Base-by-base conservation (phyloP, 768 basidiomycete species). In the Podaxis pistillaris region DNA sequence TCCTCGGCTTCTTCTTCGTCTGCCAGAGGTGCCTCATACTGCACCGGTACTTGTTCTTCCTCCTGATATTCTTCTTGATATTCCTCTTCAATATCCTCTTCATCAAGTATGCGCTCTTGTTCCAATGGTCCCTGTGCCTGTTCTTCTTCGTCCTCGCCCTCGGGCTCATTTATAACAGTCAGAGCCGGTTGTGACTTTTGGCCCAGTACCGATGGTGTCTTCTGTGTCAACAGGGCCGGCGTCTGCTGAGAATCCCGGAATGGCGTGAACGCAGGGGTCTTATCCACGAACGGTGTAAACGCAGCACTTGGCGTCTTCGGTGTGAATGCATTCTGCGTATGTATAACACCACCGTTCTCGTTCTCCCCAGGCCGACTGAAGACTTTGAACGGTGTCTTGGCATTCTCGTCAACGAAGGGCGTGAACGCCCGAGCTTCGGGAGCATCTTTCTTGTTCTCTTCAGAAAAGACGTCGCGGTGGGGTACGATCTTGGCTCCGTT, bases 301-400 rank as follows among this genome's bases (percentile, higher is more conserved):
- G 76, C 69, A 40, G 69, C 64, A 47, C 63, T 70, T 12, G 75
- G 73, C 6, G 78, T 78, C 65, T 85, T 84, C 26, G 82, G 81
- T 19, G 83, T 79, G 63, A 81, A 81, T 5, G 73, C 73, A 64
- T 75, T 75, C 19, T 53, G 46, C n/a, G 26, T 36, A 12, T 54
- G 59, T 2, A 36, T 15, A 7, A 59, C 63, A 44, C 60, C 64
- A 28, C 73, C 78, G 62, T 82, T 81, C 26, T 72, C 70, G 51
- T 81, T 77, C 46, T 80, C 78, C 0, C 86, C 86, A n/a, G 89
- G 90, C 15, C 88, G 83, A 62, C 85, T 89, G 73, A 93, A 93
- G 19, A 93, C 90, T 65, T 89, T 78, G 79, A 79, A 84, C 2
- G 84, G 81, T 7, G 82, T 81, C 57, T 74, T 74, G n/a, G 73